These are phyloP conservation scores for Chrysoporthe cubensis DNA, from an alignment of 2,329 filamentous ascomycete species.

Conservation along the genomic window DNA sequence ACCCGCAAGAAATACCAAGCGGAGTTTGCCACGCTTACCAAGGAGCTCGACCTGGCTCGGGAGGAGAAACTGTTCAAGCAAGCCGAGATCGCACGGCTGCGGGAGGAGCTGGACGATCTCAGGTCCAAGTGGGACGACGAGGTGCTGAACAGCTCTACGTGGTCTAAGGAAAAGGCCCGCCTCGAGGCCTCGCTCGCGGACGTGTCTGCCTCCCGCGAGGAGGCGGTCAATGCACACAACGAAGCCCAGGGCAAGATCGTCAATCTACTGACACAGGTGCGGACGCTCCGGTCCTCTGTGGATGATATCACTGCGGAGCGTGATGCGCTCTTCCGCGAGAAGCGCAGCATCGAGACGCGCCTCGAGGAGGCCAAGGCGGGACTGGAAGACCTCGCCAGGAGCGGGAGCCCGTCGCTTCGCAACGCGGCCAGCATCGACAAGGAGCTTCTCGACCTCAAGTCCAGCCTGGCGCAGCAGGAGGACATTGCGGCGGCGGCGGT, in stretches of 20 bases:
- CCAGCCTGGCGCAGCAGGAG: constrained; percentile 86
- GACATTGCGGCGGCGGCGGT: constrained; percentile 90
- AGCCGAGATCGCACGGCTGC: constrained; percentile 81
- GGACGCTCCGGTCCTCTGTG: constrained; percentile 78
- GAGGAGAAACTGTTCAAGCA: constrained; percentile 87
- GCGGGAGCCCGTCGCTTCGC: constrained; percentile 84
- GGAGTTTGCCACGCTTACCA: constrained; percentile 85
- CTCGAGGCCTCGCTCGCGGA: constrained; percentile 89
- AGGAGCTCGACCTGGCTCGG: constrained; percentile 90
- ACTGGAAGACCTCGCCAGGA: constrained; percentile 83
- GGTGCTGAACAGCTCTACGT: constrained; percentile 94
- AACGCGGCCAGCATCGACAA: constrained; percentile 88
- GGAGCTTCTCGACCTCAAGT: constrained; percentile 87
- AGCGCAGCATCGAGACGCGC: constrained; percentile 83
- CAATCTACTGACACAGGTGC: constrained; percentile 85
- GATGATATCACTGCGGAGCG: constrained; percentile 87
- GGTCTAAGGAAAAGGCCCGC: constrained; percentile 96
- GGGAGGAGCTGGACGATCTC: constrained; percentile 95
- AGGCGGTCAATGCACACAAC: constrained; percentile 90
- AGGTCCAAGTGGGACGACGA: constrained; percentile 98
- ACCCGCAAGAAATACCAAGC: constrained; percentile 96
- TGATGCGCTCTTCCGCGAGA: constrained; percentile 83
- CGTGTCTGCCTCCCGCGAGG: constrained; percentile 87
- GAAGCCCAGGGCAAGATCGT: constrained; percentile 95
- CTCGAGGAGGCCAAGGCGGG: constrained; percentile 86